Conservation (phyloP, 1,284 basidiomycete species). For the Puccinia triticina region DNA sequence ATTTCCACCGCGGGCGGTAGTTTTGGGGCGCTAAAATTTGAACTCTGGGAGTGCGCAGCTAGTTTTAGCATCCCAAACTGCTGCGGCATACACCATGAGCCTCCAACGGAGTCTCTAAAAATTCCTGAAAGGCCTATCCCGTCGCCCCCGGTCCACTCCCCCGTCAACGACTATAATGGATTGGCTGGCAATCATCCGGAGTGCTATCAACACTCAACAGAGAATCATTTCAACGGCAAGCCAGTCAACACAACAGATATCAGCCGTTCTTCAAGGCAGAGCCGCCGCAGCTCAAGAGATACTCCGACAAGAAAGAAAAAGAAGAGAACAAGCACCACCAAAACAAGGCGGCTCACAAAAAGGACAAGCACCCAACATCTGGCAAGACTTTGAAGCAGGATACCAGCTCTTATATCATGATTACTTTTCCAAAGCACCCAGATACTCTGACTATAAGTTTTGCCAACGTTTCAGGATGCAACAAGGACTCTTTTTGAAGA, state of each 20-base stretch:
- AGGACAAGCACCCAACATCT: not conserved
- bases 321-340: not conserved
- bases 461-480: conserved; percentile 4
- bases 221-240: not conserved
- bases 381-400: not conserved
- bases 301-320: not conserved
- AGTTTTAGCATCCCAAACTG: too few relatives aligned
- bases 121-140: too few relatives aligned
- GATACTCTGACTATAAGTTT: not conserved
- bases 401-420: not conserved
- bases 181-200: not conserved
- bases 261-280: not conserved
- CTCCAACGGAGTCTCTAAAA: too few relatives aligned
- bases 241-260: not conserved
- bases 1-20: too few relatives aligned
- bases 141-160: too few relatives aligned
- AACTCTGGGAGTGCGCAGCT: too few relatives aligned
- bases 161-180: too few relatives aligned
- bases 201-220: not conserved
- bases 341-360: not conserved
- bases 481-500: not conserved
- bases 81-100: too few relatives aligned
- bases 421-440: not conserved
- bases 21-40: too few relatives aligned
- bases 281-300: not conserved